Conservation (phyloP, 306 rosid species). For the Malus sylvestris region DNA sequence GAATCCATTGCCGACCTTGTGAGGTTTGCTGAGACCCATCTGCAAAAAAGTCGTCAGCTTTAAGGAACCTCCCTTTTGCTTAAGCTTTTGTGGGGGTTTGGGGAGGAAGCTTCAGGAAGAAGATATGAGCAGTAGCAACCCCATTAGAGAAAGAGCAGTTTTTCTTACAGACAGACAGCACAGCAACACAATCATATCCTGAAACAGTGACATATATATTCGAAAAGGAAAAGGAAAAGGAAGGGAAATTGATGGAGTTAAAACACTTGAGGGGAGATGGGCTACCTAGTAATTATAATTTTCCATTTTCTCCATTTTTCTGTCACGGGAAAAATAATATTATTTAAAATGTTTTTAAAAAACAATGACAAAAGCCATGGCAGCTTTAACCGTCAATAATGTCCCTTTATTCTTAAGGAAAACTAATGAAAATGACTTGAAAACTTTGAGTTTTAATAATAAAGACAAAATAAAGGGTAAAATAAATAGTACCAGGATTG, state of each 20-base stretch:
- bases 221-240: neutral
- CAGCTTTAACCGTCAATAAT: slow-evolving; percentile 20
- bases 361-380: slow-evolving; percentile 8
- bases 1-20: slow-evolving; percentile 45
- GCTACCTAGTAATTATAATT: slow-evolving; percentile 11
- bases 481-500: too few species aligned
- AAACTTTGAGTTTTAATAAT: too few species aligned
- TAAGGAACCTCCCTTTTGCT: slow-evolving; percentile 20
- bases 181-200: neutral
- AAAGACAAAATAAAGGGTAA: too few species aligned
- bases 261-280: slow-evolving; percentile 1
- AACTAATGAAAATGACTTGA: too few species aligned
- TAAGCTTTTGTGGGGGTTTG: neutral
- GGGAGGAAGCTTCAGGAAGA: slow-evolving; percentile 1
- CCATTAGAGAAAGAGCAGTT: slow-evolving; percentile 17
- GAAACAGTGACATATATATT: neutral
- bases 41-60: slow-evolving; percentile 21
- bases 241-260: neutral
- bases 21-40: slow-evolving; percentile 53
- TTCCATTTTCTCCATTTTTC: neutral
- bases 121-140: slow-evolving; percentile 10
- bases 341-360: neutral
- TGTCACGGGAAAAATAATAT: slow-evolving; percentile 11
- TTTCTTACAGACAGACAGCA: neutral
- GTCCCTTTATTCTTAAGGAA: slow-evolving; percentile 2